phyloP scores from a whole-genome alignment of 2,329 filamentous ascomycete species.

The Neonectria punicea region DNA sequence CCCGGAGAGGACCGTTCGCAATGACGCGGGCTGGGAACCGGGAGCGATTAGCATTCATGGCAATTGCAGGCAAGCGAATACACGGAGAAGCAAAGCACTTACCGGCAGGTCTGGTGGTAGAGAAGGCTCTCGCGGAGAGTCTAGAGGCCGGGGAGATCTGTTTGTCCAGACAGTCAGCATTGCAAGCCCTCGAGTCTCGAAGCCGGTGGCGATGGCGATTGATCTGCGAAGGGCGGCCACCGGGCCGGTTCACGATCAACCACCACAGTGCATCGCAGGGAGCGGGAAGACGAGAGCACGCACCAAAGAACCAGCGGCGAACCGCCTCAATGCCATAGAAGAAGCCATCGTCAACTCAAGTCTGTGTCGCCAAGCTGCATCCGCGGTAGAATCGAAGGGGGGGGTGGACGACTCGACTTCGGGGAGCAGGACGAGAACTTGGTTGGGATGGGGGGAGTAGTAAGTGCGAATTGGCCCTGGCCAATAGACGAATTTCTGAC shows the following conservation, averaged over 20 bases:
- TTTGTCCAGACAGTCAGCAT: conserved; percentile 35
- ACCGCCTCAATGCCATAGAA: conserved; percentile 72
- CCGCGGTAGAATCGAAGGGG: conserved; percentile 43
- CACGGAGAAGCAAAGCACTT: conserved; percentile 49
- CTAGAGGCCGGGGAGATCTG: conserved; percentile 73
- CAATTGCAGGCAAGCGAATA: conserved; percentile 12
- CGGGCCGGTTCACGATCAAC: conserved; percentile 15
- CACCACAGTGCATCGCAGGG: conserved; percentile 10
- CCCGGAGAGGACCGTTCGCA: conserved; percentile 84
- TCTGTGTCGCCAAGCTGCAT: conserved; percentile 47
- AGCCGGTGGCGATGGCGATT: conserved; percentile 28
- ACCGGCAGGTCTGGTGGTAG: conserved; percentile 84
- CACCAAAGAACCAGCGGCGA: conserved; percentile 66
- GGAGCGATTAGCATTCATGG: conserved; percentile 28
- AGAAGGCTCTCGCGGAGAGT: conserved; percentile 81
- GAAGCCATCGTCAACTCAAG: conserved; percentile 63
- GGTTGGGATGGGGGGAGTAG: conserved; percentile 31
- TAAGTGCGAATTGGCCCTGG: conserved; percentile 25
- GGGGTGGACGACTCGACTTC: conserved; percentile 15
- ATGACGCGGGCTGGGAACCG: conserved; percentile 77
- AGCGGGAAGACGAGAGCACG: conserved; percentile 46
- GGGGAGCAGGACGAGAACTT: conserved; percentile 41
- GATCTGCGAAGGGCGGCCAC: conserved; percentile 11
- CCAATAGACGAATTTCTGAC: conserved; percentile 40
- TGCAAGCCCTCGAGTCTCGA: conserved; percentile 19